These are phyloP conservation scores for Coemansia sp. DNA, from an alignment of 192 early-diverging fungal genomes.

Conservation along the genomic window DNA sequence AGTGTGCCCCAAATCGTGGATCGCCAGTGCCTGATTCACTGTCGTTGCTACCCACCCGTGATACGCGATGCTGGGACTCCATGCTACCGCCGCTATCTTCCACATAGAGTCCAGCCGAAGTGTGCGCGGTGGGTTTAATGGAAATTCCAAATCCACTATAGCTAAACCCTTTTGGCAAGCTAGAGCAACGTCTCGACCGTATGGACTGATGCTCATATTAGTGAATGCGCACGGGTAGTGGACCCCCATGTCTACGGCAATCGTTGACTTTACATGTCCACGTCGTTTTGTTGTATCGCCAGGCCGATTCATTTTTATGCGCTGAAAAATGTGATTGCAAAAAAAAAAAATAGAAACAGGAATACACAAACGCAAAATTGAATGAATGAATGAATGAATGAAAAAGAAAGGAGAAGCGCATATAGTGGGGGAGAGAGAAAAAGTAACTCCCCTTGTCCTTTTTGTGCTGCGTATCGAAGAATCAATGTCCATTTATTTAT, in stretches of 20 bases:
- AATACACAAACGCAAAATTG: not conserved
- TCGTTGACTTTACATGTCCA: conserved; percentile 24
- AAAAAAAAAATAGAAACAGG: not conserved
- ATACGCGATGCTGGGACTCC: conserved; percentile 37
- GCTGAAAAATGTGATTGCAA: not conserved
- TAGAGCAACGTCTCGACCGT: conserved; percentile 45
- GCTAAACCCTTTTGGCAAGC: conserved; percentile 41
- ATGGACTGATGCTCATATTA: conserved; percentile 43
- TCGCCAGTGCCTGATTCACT: conserved; percentile 35
- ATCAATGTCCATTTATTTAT: no score
- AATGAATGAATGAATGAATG: no score
- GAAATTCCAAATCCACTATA: conserved; percentile 41
- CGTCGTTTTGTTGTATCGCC: conserved; percentile 1
- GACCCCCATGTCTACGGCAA: conserved; percentile 33
- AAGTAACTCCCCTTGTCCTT: no score
- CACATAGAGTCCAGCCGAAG: conserved; percentile 27
- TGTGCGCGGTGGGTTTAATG: conserved; percentile 34
- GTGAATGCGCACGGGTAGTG: conserved; percentile 40
- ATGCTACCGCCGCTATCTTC: conserved; percentile 37
- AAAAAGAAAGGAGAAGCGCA: no score
- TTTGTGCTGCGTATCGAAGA: no score
- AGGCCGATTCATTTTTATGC: conserved; percentile 13
- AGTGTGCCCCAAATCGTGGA: conserved; percentile 39
- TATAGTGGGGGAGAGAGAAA: no score
- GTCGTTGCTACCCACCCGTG: conserved; percentile 47